Evolutionary conservation across 306 rosid species (phyloP), one percentile per base, ranked within the genome.

Genomic region (Cucurbita moschata): DNA sequence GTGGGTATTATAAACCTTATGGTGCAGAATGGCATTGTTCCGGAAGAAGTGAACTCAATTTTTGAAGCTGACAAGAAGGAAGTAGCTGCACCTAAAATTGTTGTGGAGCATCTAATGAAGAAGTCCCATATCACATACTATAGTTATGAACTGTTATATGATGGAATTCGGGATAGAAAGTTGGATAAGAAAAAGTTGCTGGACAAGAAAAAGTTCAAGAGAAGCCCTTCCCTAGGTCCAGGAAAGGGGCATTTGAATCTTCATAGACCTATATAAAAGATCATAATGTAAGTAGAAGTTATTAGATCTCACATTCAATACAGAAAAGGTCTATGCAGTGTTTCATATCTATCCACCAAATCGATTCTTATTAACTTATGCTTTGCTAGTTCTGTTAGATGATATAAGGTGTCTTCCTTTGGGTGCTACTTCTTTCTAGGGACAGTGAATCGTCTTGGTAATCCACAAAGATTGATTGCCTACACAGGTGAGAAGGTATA

Each of bases 31-130:
- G 94, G 82, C 77, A 86, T 90, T 58, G 87, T 90, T 72, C 97
- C 96, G 26, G 91, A 90, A 71, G 82, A 77, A 71, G 98, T 90
- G 26, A 73, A 83, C 83, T 77, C 93, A 75, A 88, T 93, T 65
- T 90, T 90, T 75, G 92, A 86, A 77, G 87, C 88, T 77, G 96
- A 87, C 77, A 93, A 93, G 84, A 90, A 78, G 83, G 88, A 76
- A 69, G 79, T 88, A 67, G 98, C 96, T 7, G 94, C 97, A 7
- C 98, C 98, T 53, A 93, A 93, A 86, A 90, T 90, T 85, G 85
- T 93, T 73, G 92, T 93, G 30, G 94, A 93, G 86, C 81, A 88
- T 71, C 78, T 93, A 83, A 78, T 93, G 84, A 93, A 87, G 88
- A 93, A 87, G 84, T 85, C 87, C 44, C 88, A 82, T 64, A 81